phyloP scores from a whole-genome alignment of 129 eudicot genomes.

The Centrapalus pauciflorus region DNA sequence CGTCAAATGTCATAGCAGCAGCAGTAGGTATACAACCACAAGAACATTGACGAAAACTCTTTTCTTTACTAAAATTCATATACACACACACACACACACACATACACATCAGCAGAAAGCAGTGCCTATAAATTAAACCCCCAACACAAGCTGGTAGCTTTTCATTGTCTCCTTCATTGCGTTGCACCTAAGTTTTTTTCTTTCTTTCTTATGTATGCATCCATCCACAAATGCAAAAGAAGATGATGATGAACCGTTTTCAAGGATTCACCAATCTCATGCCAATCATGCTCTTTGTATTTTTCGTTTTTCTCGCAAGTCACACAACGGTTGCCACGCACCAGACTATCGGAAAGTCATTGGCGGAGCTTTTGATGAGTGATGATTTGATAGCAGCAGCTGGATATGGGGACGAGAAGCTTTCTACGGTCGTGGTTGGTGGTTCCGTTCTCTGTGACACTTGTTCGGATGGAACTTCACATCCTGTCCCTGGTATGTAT shows the following conservation, averaged over 20 bases:
- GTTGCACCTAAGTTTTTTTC: slow-evolving; percentile 36
- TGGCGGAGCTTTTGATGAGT: slow-evolving; percentile 30
- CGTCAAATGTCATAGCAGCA: slow-evolving; percentile 30
- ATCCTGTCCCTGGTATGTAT: slow-evolving; percentile 48
- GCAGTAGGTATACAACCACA: slow-evolving; percentile 40
- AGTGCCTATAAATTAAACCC: slow-evolving; percentile 19
- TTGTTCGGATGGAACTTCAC: slow-evolving; percentile 18
- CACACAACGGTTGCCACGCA: not conserved
- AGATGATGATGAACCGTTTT: slow-evolving; percentile 33
- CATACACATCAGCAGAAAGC: too few species aligned
- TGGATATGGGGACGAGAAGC: slow-evolving; percentile 86
- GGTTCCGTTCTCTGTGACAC: slow-evolving; percentile 54
- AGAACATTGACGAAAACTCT: slow-evolving; percentile 11
- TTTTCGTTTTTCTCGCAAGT: slow-evolving; percentile 17
- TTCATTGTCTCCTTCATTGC: slow-evolving; percentile 51
- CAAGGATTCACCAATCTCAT: slow-evolving; percentile 11
- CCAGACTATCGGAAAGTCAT: slow-evolving; percentile 8
- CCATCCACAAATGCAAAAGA: slow-evolving; percentile 20
- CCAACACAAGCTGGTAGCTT: slow-evolving; percentile 45
- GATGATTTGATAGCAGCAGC: slow-evolving; percentile 47
- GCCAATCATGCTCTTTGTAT: slow-evolving; percentile 22
- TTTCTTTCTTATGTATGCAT: not conserved
- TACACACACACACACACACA: too few species aligned
- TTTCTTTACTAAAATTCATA: not conserved
- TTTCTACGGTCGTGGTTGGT: slow-evolving; percentile 53